Evolutionary conservation across 495 filamentous ascomycete species (phyloP), one percentile per base, ranked within the genome.

Genomic region (Xylaria venustula): DNA sequence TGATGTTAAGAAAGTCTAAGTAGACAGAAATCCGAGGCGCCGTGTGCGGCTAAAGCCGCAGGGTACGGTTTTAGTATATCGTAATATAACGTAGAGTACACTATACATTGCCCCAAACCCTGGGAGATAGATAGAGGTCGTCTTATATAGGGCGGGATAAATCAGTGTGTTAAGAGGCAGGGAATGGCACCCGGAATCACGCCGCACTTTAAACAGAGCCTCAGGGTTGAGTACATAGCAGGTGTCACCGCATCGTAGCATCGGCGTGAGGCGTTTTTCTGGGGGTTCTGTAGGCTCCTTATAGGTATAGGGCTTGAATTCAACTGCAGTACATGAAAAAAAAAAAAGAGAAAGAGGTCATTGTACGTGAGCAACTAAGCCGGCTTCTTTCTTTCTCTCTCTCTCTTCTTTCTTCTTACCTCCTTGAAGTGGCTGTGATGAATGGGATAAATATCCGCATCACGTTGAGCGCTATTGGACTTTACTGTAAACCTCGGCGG

Each of bases 141-240:
- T 19, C 25, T 59, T 52, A 52, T 60, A 52, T 60, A 52, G 47
- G 47, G 47, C 37, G 19, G 57, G 32, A 44, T 59, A 42, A 30
- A 32, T 20, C 22, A 50, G 17, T 26, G 7, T 25, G 11, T 26
- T 50, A 52, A 0, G 49, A 32, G 11, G 30, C 19, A 22, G 30
- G 49, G n/a, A 8, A 51, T 42, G 36, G 17, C 45, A 45, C 46
- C 20, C 36, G 34, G 34, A 12, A 50, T 11, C 45, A 59, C 50
- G 56, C 56, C 46, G 56, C 56, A 42, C 56, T 34, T 42, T 42
- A 42, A 59, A 41, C 37, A 60, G 57, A 60, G 48, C 57, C 57
- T 60, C 57, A 52, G 57, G 30, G 37, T 45, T n/a, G 47, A 52
- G 14, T 42, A 40, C 32, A 36, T 37, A 42, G 36, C 14, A 59